Evolutionary conservation across 2,329 filamentous ascomycete species (phyloP).

Genomic region (Thielaviopsis ethacetica): DNA sequence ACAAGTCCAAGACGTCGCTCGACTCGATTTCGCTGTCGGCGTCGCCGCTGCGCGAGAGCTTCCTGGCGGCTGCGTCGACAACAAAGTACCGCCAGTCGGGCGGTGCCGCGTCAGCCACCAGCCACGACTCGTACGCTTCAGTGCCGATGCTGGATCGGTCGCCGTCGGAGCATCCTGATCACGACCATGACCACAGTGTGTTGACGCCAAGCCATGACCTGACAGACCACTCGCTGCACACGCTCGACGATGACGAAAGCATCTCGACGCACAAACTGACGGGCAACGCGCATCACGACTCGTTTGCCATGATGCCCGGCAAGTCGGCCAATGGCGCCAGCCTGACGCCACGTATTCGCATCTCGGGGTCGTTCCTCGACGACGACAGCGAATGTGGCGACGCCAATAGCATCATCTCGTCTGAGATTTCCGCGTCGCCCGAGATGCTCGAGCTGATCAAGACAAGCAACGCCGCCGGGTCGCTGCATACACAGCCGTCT

Average conservation of each 20-base stretch:
- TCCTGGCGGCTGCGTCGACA: constrained; percentile 3
- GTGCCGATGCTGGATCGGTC: constrained; percentile 61
- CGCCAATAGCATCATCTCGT: constrained; percentile 42
- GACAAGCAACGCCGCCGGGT: constrained; percentile 9
- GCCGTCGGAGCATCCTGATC: constrained; percentile 28
- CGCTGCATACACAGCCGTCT: constrained; percentile 12
- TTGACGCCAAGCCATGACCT: constrained; percentile 28
- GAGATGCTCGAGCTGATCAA: constrained; percentile 26
- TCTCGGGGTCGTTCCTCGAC: constrained; percentile 28
- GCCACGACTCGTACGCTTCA: constrained; percentile 56
- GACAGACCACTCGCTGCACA: constrained; percentile 35
- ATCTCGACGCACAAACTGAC: constrained; percentile 8
- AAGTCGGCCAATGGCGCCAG: constrained; percentile 29
- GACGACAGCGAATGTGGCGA: constrained; percentile 32
- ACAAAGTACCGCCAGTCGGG: neutral
- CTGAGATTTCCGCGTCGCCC: constrained; percentile 35
- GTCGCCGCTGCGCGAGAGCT: constrained; percentile 10
- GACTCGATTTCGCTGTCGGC: constrained; percentile 3
- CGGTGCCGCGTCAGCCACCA: constrained; percentile 30
- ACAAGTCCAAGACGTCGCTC: constrained; percentile 11
- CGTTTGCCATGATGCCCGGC: constrained; percentile 34
- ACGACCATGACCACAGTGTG: neutral
- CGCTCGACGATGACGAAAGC: constrained; percentile 3
- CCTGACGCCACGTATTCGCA: constrained; percentile 15
- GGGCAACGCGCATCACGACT: constrained; percentile 20